Evolutionary conservation across 176 grass and related monocot genomes (phyloP).

Genomic region (Zoysia pacifica): DNA sequence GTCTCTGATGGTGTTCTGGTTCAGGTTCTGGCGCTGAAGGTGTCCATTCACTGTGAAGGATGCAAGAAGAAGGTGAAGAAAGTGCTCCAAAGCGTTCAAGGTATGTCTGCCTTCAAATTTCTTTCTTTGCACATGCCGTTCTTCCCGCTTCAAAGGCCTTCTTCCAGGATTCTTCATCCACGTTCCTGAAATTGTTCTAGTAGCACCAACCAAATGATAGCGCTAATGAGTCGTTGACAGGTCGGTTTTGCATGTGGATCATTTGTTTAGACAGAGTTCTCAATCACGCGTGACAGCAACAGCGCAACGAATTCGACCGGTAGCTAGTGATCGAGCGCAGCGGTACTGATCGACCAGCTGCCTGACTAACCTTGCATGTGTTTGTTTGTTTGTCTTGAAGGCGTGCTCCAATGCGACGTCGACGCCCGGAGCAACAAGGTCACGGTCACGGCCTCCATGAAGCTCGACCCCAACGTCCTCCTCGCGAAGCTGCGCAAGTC

Average conservation of each 20-base stretch:
- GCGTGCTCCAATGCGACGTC: constrained; percentile 54
- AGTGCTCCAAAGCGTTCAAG: constrained; percentile 44
- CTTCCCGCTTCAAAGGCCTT: not conserved
- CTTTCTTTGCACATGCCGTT: not conserved
- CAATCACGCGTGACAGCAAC: not conserved
- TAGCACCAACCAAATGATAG: not conserved
- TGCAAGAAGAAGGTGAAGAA: constrained; percentile 81
- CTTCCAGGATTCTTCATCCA: not conserved
- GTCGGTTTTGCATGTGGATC: constrained; percentile 1
- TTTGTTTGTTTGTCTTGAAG: constrained; percentile 22
- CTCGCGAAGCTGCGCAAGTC: constrained; percentile 60
- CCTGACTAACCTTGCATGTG: not conserved
- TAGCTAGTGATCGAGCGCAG: not conserved
- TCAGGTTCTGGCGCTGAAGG: constrained; percentile 58
- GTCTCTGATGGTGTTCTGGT: not conserved
- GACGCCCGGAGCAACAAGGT: constrained; percentile 64
- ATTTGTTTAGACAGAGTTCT: not conserved
- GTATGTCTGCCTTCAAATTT: constrained; percentile 3
- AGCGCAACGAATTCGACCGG: not conserved
- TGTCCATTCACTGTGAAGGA: constrained; percentile 69
- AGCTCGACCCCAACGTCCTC: constrained; percentile 47
- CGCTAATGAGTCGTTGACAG: not conserved
- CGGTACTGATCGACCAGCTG: not conserved
- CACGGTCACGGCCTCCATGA: constrained; percentile 38
- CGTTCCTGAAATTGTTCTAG: not conserved